A percentile compares a stretch with the other conserved stretches of the same genome.
Evolutionary conservation across 2,329 filamentous ascomycete species (phyloP).

Genomic region (Teratosphaeria nubilosa): DNA sequence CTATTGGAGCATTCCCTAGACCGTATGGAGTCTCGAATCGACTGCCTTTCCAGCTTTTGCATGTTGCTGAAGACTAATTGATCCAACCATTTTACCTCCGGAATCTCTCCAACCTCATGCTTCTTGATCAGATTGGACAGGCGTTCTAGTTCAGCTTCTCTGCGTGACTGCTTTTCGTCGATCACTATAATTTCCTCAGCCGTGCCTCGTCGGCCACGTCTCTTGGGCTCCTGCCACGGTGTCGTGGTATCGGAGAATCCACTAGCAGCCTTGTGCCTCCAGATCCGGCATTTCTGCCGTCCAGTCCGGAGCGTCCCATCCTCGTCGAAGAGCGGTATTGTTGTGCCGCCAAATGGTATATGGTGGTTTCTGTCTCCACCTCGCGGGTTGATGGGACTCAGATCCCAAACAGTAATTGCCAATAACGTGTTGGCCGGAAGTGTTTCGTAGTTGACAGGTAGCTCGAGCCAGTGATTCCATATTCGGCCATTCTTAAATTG

Average conservation of each 20-base stretch:
- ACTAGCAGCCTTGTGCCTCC: constrained; percentile 75
- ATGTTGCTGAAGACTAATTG: constrained; percentile 85
- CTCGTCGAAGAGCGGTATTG: constrained; percentile 79
- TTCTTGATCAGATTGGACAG: constrained; percentile 90
- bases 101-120: constrained; percentile 95
- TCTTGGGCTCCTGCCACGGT: constrained; percentile 54
- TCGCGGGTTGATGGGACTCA: constrained; percentile 67
- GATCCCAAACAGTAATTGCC: constrained; percentile 90
- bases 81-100: constrained; percentile 88
- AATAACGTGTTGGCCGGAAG: constrained; percentile 73
- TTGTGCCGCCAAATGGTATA: constrained; percentile 89
- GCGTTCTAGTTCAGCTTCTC: constrained; percentile 67
- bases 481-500: constrained; percentile 63
- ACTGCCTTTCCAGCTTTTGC: constrained; percentile 51
- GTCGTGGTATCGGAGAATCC: constrained; percentile 72
- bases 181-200: constrained; percentile 52
- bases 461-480: constrained; percentile 93
- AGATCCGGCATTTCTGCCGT: constrained; percentile 78
- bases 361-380: constrained; percentile 65
- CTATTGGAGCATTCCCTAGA: constrained; percentile 3
- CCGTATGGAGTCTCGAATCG: constrained; percentile 29
- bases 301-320: constrained; percentile 89
- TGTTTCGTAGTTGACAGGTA: constrained; percentile 76
- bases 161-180: constrained; percentile 23
- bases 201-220: constrained; percentile 37